phyloP scores from a whole-genome alignment of 2,329 filamentous ascomycete species.

The Dothidotthia symphoricarpi region DNA sequence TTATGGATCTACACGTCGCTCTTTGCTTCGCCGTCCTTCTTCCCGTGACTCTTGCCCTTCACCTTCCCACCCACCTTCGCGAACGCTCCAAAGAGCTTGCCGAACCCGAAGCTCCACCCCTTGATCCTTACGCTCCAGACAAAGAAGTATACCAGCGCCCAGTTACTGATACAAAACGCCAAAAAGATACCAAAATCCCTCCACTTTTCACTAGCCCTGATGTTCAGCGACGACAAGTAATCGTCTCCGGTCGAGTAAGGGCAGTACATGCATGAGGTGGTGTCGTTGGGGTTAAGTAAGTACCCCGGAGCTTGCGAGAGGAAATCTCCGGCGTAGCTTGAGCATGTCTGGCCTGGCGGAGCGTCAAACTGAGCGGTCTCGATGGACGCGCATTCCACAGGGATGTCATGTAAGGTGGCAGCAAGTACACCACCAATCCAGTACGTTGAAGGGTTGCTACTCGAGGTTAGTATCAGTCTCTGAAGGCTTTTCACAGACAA shows the following conservation, averaged over 20 bases:
- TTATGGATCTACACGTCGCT: too few relatives aligned
- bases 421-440: slow-evolving; percentile 70
- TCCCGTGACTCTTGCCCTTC: too few relatives aligned
- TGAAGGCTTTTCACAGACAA: slow-evolving; percentile 58
- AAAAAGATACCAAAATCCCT: slow-evolving; percentile 70
- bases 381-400: slow-evolving; percentile 44
- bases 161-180: slow-evolving; percentile 68
- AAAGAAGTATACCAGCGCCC: slow-evolving; percentile 72
- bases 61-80: slow-evolving; percentile 34
- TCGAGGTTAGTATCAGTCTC: slow-evolving; percentile 54
- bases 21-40: too few relatives aligned
- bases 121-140: slow-evolving; percentile 70
- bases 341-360: slow-evolving; percentile 64
- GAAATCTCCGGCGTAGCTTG: slow-evolving; percentile 62
- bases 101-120: slow-evolving; percentile 69
- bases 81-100: slow-evolving; percentile 53
- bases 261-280: slow-evolving; percentile 66
- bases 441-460: slow-evolving; percentile 68
- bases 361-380: slow-evolving; percentile 67
- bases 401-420: slow-evolving; percentile 56
- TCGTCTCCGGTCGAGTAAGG: slow-evolving; percentile 64
- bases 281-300: slow-evolving; percentile 61
- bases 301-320: slow-evolving; percentile 58
- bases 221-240: slow-evolving; percentile 62
- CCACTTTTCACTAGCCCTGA: slow-evolving; percentile 64